Evolutionary conservation across 345 rosid species (phyloP).

Genomic region (Cardiospermum halicacabum): DNA sequence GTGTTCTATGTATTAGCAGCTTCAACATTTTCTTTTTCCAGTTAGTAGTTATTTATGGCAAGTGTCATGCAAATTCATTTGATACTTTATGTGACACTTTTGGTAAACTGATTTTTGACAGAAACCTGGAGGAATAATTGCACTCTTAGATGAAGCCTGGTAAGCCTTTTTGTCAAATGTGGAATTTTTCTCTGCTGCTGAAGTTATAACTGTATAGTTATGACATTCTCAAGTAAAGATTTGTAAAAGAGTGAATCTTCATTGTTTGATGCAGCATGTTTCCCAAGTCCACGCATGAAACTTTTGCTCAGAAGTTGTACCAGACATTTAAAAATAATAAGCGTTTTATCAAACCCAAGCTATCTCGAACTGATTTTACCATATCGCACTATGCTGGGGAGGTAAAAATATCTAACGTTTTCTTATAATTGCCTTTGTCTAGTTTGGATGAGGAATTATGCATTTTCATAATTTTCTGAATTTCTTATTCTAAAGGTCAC

Average conservation of each 20-base stretch:
- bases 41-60: not conserved
- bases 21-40: not conserved
- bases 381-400: conserved; percentile 93
- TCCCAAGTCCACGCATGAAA: conserved; percentile 85
- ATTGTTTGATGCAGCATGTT: conserved; percentile 69
- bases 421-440: not conserved
- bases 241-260: conserved; percentile 13
- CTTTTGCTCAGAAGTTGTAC: conserved; percentile 88
- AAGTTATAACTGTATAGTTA: conserved; percentile 4
- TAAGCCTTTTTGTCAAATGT: conserved; percentile 27
- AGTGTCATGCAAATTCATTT: not conserved
- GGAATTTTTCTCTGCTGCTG: not conserved
- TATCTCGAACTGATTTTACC: conserved; percentile 81
- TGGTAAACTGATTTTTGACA: conserved; percentile 23
- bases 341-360: conserved; percentile 93
- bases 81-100: not conserved
- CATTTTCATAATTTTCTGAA: conserved; percentile 1
- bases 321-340: conserved; percentile 72
- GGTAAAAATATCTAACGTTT: conserved; percentile 36
- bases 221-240: conserved; percentile 7
- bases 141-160: conserved; percentile 98
- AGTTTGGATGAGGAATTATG: not conserved
- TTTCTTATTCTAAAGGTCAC: conserved; percentile 39
- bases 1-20: not conserved
- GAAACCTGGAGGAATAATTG: conserved; percentile 94